Percentiles rank a stretch among this genome's conserved stretches.
Conservation (phyloP, 257 asterid species). For the Datura wrightii region DNA sequence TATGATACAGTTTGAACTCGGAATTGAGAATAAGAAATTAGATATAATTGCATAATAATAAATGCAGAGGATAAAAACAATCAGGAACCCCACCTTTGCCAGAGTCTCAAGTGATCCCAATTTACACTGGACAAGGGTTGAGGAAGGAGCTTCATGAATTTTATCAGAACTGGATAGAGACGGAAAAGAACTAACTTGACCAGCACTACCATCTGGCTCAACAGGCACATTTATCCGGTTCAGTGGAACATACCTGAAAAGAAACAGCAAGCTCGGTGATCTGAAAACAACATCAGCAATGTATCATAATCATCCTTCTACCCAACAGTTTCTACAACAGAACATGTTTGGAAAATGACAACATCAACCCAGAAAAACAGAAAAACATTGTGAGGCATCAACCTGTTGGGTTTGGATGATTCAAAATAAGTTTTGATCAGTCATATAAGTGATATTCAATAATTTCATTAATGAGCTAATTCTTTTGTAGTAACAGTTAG, state of each 20-base stretch:
- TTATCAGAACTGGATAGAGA: conserved; percentile 66
- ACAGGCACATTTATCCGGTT: conserved; percentile 62
- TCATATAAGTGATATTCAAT: neutral
- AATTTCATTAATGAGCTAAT: neutral
- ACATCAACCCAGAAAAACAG: neutral
- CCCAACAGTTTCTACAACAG: neutral
- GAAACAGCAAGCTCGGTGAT: neutral
- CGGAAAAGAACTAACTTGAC: conserved; percentile 64
- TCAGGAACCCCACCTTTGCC: conserved; percentile 61
- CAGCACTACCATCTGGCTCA: conserved; percentile 44
- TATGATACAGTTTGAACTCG: neutral
- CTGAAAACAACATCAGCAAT: neutral
- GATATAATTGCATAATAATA: neutral
- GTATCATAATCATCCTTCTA: neutral
- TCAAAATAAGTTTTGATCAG: neutral
- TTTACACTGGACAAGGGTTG: conserved; percentile 71
- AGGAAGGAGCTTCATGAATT: conserved; percentile 57
- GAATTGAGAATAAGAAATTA: neutral
- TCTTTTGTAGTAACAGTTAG: neutral
- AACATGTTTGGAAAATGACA: neutral
- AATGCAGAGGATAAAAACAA: neutral
- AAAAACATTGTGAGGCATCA: neutral
- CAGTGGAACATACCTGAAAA: conserved; percentile 80
- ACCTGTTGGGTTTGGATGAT: neutral
- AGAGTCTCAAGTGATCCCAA: conserved; percentile 74